Evolutionary conservation across 257 asterid genomes (phyloP).

Genomic region (Euphrasia confusa): DNA sequence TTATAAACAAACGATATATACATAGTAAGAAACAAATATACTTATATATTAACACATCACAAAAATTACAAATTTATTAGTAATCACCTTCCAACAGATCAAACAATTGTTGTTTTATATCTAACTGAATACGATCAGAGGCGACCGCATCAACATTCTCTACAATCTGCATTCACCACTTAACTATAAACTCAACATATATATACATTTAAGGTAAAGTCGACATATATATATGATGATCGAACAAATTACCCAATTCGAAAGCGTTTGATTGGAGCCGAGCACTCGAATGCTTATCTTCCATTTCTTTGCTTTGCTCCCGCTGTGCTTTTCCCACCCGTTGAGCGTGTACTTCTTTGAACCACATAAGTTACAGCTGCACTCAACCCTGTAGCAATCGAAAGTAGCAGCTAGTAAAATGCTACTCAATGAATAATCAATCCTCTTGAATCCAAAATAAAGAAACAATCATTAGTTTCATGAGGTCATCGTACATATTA

Average conservation of each 20-base stretch:
- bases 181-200: neutral
- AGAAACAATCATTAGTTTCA: no score
- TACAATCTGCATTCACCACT: constrained; percentile 48
- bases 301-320: constrained; percentile 97
- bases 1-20: constrained; percentile 19
- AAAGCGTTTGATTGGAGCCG: constrained; percentile 50
- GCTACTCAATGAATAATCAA: no score
- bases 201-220: no score
- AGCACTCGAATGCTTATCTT: constrained; percentile 82
- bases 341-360: constrained; percentile 56
- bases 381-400: constrained; percentile 48
- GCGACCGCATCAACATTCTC: constrained; percentile 22
- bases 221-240: no score
- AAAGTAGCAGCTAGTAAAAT: no score
- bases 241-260: constrained; percentile 58
- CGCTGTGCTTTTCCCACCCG: constrained; percentile 96
- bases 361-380: constrained; percentile 47
- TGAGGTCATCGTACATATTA: constrained; percentile 11
- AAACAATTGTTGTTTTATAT: constrained; percentile 39
- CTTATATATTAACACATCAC: neutral
- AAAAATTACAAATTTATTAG: neutral
- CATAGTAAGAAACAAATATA: neutral
- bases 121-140: no score
- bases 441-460: no score
- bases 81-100: constrained; percentile 56